phyloP scores from a whole-genome alignment of 2,329 filamentous ascomycete genomes.

The Alternaria novae-zelandiae region DNA sequence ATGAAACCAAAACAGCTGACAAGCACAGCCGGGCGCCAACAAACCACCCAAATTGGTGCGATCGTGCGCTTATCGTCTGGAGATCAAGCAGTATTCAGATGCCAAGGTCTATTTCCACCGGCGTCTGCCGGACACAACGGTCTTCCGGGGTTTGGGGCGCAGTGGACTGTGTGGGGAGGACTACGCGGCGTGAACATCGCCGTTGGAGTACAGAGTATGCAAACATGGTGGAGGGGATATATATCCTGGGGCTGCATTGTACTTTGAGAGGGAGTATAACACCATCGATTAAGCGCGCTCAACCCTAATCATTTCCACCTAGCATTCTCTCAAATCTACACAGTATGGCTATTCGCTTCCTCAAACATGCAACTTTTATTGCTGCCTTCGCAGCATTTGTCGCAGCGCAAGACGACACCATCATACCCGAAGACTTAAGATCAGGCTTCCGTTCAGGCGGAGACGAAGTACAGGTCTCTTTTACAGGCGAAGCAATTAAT shows the following conservation, averaged over 20 bases:
- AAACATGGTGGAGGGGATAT: conserved; percentile 13
- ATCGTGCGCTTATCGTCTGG: conserved; percentile 26
- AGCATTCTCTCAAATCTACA: not conserved
- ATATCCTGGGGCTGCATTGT: conserved; percentile 21
- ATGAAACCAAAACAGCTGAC: conserved; percentile 35
- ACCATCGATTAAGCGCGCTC: not conserved
- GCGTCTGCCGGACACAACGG: not conserved
- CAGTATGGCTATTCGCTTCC: conserved; percentile 19
- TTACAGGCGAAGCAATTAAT: conserved; percentile 29
- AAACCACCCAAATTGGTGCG: conserved; percentile 7
- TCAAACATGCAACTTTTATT: conserved; percentile 3
- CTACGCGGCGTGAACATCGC: conserved; percentile 10
- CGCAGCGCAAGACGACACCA: conserved; percentile 17
- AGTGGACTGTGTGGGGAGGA: conserved; percentile 21
- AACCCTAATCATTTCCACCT: not conserved
- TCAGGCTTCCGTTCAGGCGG: conserved; percentile 25
- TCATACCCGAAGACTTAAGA: conserved; percentile 24
- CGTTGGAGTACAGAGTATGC: conserved; percentile 13
- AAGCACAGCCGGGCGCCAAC: conserved; percentile 15
- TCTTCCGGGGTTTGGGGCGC: conserved; percentile 11
- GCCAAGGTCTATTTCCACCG: conserved; percentile 13
- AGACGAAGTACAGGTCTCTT: conserved; percentile 40
- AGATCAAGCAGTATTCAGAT: conserved; percentile 3
- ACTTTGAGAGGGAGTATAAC: not conserved
- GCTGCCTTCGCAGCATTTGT: conserved; percentile 2